Base-by-base conservation (phyloP, 441 rosid species). In the Geranium incanum region DNA sequence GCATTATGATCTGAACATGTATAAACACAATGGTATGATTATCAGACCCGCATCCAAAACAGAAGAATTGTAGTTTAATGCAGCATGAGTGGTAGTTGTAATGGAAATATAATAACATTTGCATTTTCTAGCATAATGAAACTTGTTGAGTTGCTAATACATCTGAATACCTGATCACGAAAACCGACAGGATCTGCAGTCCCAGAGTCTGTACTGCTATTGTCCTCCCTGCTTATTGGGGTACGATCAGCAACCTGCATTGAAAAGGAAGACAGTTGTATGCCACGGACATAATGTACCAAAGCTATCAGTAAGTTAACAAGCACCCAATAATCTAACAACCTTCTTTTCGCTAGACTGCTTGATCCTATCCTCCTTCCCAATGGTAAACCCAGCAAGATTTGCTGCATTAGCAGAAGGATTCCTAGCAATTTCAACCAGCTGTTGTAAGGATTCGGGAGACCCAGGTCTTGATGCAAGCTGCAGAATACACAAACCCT, bases 401-500 rank as follows among this genome's bases (percentile, higher is more conserved):
- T 36, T 68, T 45, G 57, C 50, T 0, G 43, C 64, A 69, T 69
- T 76, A 55, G 78, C 69, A 28, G 69, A 70, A 41, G 82, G 76
- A 69, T 76, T 76, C 78, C 63, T 79, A 66, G 73, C 71, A 66
- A 76, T 68, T 71, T 76, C 80, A 68, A 79, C 73, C 71, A 79
- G 67, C 65, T 74, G 75, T 68, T 79, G 82, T 52, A 79, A 60
- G 1, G 82, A 79, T 57, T 79, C 82, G 0, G 74, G 69, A 38
- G 73, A 73, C 15, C 74, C 78, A 39, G 80, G 74, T 68, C 68
- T 74, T 57, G 75, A 63, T 19, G 79, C 75, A 63, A 76, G 74
- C 78, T 79, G 68, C 66, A 59, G 67, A 43, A 45, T 66, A 68
- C 18, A 16, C 37, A 64, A 57, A 36, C 36, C 45, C 63, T 65